phyloP scores from a whole-genome alignment of 495 filamentous ascomycete genomes.

The Talaromyces thailandensis region DNA sequence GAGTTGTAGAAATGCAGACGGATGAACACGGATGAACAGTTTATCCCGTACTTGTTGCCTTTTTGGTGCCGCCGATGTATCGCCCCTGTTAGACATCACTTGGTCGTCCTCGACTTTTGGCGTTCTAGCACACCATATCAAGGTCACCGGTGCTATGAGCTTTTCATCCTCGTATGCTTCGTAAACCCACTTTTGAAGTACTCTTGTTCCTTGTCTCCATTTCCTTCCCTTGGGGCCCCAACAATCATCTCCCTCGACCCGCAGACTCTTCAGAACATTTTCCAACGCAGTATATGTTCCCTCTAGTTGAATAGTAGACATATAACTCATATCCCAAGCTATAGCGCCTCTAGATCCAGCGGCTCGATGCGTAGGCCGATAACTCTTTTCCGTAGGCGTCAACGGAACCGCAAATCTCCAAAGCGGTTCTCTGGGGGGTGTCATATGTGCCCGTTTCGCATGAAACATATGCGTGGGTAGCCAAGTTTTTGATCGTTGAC shows the following conservation, averaged over 20 bases:
- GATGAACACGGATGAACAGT: constrained; percentile 71
- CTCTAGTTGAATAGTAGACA: constrained; percentile 73
- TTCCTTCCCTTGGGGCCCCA: constrained; percentile 57
- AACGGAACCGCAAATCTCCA: constrained; percentile 87
- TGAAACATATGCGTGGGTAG: constrained; percentile 92
- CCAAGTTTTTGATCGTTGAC: constrained; percentile 86
- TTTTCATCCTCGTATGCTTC: constrained; percentile 42
- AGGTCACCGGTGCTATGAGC: constrained; percentile 64
- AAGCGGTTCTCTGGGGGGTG: constrained; percentile 61
- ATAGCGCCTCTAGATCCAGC: constrained; percentile 56
- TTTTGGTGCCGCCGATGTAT: constrained; percentile 6
- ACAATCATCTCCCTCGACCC: constrained; percentile 44
- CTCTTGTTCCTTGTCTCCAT: constrained; percentile 67
- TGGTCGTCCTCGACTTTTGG: constrained; percentile 24
- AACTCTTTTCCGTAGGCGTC: constrained; percentile 80
- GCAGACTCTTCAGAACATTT: constrained; percentile 52
- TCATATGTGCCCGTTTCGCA: constrained; percentile 86
- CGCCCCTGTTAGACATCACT: constrained; percentile 23
- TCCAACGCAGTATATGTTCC: constrained; percentile 55
- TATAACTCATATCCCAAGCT: constrained; percentile 94
- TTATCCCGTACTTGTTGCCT: constrained; percentile 25
- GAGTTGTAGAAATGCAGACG: constrained; percentile 75
- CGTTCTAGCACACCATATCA: constrained; percentile 53
- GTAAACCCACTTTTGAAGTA: constrained; percentile 58
- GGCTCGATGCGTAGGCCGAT: constrained; percentile 81